A percentile compares a stretch with the other conserved stretches of the same genome.
Evolutionary conservation across 2,329 filamentous ascomycete species (phyloP).

Genomic region (Exophiala dermatitidis): DNA sequence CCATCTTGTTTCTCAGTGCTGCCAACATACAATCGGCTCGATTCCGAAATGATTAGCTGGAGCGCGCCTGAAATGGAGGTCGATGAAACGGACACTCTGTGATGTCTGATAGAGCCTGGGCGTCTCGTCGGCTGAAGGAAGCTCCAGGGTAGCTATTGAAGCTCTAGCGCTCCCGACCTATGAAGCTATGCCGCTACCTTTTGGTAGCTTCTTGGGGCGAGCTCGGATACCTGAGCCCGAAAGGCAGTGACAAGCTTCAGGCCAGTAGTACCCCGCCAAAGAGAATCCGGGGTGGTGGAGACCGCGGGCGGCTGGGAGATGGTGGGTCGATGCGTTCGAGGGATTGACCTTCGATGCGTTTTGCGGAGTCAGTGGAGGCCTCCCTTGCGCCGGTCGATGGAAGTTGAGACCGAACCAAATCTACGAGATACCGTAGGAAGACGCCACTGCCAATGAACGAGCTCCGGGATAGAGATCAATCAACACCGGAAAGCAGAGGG

Average conservation of each 20-base stretch:
- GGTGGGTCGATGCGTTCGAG: not conserved
- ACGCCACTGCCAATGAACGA: not conserved
- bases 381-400: too few relatives aligned
- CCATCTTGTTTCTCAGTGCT: conserved; percentile 10
- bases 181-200: not conserved
- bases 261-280: not conserved
- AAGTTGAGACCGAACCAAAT: too few relatives aligned
- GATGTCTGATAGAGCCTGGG: too few relatives aligned
- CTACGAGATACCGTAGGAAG: conserved; percentile 1
- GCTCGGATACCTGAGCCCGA: conserved; percentile 9
- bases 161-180: not conserved
- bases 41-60: not conserved
- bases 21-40: conserved; percentile 1
- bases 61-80: not conserved
- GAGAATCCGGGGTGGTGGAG: conserved; percentile 1
- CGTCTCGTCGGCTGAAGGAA: too few relatives aligned
- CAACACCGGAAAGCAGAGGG: not conserved
- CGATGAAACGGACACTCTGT: not conserved
- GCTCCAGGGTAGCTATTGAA: too few relatives aligned
- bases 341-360: not conserved
- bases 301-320: conserved; percentile 4
- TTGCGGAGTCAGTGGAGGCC: too few relatives aligned
- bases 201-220: not conserved
- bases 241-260: conserved; percentile 3
- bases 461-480: conserved; percentile 4